Evolutionary conservation across 495 filamentous ascomycete species (phyloP), one percentile per base, ranked within the genome.

Genomic region (Elasticomyces elasticus): DNA sequence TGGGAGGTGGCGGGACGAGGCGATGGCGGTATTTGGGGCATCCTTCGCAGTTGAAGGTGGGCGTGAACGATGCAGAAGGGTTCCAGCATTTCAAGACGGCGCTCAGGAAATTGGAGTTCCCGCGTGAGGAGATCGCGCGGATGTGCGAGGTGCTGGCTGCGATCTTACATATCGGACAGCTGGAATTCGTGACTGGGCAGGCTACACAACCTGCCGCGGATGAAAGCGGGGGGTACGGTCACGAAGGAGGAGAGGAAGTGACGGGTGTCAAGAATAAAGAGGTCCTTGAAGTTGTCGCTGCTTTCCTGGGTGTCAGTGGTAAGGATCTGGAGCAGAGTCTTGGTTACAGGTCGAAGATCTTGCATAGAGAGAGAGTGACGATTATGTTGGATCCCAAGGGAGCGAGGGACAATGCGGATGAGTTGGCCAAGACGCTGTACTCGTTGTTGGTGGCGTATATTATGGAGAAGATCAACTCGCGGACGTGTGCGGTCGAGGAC

Each of bases 71-170:
- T 67, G 73, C 80, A 3, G 91, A 95, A 63, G 91, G 91, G 0
- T 98, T 98, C 69, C 87, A 94, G 66, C 84, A 95, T 48, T 98
- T 98, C 74, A 98, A 98, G 74, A 95, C 86, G 0, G 92, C 92
- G 2, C 71, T 98, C 48, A 73, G 91, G 42, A 96, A 94, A 66
- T 77, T 98, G 33, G 92, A 95, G 66, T 96, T 98, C 60, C 87
- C 90, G 1, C 78, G 89, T 22, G 80, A 82, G 58, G 91, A 96
- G 61, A 95, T 98, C 66, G 92, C 92, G 31, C 90, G 95, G 65
- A 86, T 97, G 52, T 98, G 92, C 66, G 91, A 97, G 69, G 80
- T 96, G 38, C 69, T 98, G 22, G 92, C 92, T 20, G 79, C 78
- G 62, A 94, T 98, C 56, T 76, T 98, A 13, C 92, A 98, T 62